phyloP scores from a whole-genome alignment of 768 basidiomycete species.

The Mycena vulgaris region DNA sequence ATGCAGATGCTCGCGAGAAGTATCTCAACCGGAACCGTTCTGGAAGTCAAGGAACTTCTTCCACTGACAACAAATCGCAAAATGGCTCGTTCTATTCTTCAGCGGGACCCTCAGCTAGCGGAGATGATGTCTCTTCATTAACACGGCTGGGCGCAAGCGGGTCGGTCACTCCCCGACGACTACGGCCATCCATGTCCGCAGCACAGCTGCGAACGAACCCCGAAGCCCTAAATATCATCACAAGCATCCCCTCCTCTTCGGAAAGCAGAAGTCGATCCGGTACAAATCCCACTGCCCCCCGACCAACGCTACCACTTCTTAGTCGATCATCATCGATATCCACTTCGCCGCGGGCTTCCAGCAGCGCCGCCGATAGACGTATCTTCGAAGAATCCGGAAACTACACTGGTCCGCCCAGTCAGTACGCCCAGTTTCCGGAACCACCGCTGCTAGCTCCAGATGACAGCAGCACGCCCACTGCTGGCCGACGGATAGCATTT shows the following conservation, averaged over 20 bases:
- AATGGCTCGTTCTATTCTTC: constrained; percentile 67
- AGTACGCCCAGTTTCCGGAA: constrained; percentile 81
- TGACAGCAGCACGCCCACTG: constrained; percentile 66
- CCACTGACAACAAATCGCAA: constrained; percentile 79
- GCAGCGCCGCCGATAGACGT: constrained; percentile 51
- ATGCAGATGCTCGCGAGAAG: constrained; percentile 91
- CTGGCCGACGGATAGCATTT: constrained; percentile 77
- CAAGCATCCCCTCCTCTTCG: constrained; percentile 51
- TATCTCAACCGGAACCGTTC: constrained; percentile 88
- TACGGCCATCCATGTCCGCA: constrained; percentile 85
- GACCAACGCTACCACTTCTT: constrained; percentile 63
- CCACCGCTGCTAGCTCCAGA: constrained; percentile 65
- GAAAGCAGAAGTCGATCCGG: constrained; percentile 76
- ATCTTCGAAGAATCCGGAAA: constrained; percentile 63
- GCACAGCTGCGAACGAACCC: constrained; percentile 76
- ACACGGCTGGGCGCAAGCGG: constrained; percentile 64
- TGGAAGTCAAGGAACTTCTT: constrained; percentile 81
- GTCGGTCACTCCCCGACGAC: constrained; percentile 70
- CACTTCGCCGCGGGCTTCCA: constrained; percentile 57
- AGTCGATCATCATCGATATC: constrained; percentile 74
- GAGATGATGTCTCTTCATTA: constrained; percentile 68
- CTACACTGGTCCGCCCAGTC: constrained; percentile 76
- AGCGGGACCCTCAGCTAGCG: constrained; percentile 67
- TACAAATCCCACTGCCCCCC: constrained; percentile 70
- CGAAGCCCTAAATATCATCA: constrained; percentile 50